Conservation (phyloP, 2,329 filamentous ascomycete species). For the Bipolaris gigantea region DNA sequence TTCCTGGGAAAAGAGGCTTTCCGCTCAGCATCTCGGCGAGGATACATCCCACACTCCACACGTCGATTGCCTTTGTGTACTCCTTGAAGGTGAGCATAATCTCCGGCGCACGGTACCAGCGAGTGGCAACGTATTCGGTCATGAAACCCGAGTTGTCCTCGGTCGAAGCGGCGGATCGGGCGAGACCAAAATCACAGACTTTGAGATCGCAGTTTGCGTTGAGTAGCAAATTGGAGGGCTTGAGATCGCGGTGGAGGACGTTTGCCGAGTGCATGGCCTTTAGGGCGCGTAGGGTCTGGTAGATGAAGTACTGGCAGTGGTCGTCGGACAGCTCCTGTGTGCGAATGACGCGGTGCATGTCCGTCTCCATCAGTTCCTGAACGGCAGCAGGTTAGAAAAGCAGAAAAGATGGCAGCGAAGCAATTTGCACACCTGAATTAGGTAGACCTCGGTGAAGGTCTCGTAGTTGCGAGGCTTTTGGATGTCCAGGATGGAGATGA, state of each 20-base stretch:
- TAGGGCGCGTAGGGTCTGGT: constrained; percentile 94
- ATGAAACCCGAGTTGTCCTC: constrained; percentile 99
- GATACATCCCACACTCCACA: constrained; percentile 98
- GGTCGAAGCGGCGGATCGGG: constrained; percentile 91
- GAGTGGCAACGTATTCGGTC: constrained; percentile 99
- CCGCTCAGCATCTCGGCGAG: constrained; percentile 98
- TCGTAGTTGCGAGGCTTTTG: constrained; percentile 97
- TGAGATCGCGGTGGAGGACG: constrained; percentile 94
- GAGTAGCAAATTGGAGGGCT: constrained; percentile 93
- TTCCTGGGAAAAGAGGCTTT: constrained; percentile 96
- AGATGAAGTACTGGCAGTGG: constrained; percentile 99
- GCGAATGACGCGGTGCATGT: constrained; percentile 98
- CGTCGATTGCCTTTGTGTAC: constrained; percentile 99
- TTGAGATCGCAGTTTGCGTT: constrained; percentile 99
- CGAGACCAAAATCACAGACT: constrained; percentile 97
- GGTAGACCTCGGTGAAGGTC: constrained; percentile 94
- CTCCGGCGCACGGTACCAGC: constrained; percentile 98
- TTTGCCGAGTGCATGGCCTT: constrained; percentile 99
- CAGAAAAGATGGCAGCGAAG: neutral
- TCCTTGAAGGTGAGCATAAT: constrained; percentile 99
- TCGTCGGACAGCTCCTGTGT: constrained; percentile 98
- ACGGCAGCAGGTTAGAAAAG: constrained; percentile 19
- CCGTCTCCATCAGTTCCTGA: constrained; percentile 98
- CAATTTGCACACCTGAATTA: constrained; percentile 74
- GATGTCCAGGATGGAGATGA: constrained; percentile 98